Evolutionary conservation across 2,329 filamentous ascomycete genomes (phyloP).

Genomic region (Cladosporium velox): DNA sequence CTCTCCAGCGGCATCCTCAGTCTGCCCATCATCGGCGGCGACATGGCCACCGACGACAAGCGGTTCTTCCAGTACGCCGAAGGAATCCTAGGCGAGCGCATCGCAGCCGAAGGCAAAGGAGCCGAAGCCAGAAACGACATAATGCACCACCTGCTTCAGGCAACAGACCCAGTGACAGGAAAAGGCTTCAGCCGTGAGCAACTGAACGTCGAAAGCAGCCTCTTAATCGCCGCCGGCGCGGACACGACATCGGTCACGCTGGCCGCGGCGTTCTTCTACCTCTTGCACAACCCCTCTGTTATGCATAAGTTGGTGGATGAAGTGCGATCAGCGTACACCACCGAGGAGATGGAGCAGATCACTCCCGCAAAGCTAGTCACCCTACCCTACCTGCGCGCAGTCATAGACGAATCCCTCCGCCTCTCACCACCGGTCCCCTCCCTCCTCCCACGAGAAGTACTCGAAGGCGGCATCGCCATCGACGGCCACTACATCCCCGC

Average conservation of each 20-base stretch:
- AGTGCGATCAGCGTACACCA: slow-evolving; percentile 48
- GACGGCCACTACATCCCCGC: slow-evolving; percentile 40
- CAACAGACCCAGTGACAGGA: slow-evolving; percentile 37
- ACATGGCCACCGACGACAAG: slow-evolving; percentile 1
- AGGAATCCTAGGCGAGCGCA: neutral
- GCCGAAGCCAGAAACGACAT: slow-evolving; percentile 34
- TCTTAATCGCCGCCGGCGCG: slow-evolving; percentile 36
- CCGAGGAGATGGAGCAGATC: slow-evolving; percentile 50
- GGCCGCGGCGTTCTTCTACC: slow-evolving; percentile 41
- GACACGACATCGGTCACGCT: slow-evolving; percentile 41
- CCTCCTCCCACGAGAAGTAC: slow-evolving; percentile 39
- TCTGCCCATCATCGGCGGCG: slow-evolving; percentile 4
- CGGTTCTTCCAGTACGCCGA: slow-evolving; percentile 6
- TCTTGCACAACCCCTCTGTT: slow-evolving; percentile 34
- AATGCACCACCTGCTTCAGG: slow-evolving; percentile 33
- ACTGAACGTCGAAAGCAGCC: slow-evolving; percentile 34
- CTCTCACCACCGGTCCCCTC: slow-evolving; percentile 47
- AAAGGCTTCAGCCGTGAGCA: slow-evolving; percentile 33
- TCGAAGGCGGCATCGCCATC: slow-evolving; percentile 36
- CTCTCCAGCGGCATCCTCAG: slow-evolving; percentile 7
- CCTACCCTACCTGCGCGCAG: slow-evolving; percentile 49
- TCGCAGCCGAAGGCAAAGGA: slow-evolving; percentile 25
- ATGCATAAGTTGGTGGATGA: slow-evolving; percentile 36
- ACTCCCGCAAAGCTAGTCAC: slow-evolving; percentile 38
- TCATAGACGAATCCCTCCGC: slow-evolving; percentile 51